These are phyloP conservation scores for Zhuliangozyma blackwelliae DNA, from an alignment of 1,139 yeast species.

Conservation along the genomic window DNA sequence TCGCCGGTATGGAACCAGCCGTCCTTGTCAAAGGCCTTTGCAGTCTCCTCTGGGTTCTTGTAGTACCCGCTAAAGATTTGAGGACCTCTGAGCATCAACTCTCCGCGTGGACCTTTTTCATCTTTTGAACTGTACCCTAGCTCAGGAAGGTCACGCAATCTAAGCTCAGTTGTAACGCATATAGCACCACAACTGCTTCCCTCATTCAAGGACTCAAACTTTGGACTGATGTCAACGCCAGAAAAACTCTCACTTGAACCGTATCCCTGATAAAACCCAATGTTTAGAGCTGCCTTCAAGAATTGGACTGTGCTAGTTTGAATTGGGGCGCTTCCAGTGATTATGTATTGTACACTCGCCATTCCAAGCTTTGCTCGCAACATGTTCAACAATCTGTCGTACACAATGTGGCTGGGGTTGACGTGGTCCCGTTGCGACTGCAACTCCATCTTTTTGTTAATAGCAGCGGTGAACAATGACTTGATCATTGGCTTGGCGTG, in stretches of 20 bases:
- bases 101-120: constrained; percentile 37
- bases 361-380: constrained; percentile 35
- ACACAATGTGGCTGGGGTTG: constrained; percentile 19
- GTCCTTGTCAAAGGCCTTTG: constrained; percentile 47
- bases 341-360: constrained; percentile 20
- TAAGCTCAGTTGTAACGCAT: constrained; percentile 29
- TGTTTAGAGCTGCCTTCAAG: constrained; percentile 33
- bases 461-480: constrained; percentile 22
- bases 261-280: constrained; percentile 40
- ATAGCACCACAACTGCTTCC: constrained; percentile 27
- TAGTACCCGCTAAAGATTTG: constrained; percentile 34
- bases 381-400: constrained; percentile 24
- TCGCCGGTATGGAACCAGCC: constrained; percentile 47
- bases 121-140: constrained; percentile 30
- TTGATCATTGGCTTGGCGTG: constrained; percentile 30
- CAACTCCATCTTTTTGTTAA: constrained; percentile 26
- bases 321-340: constrained; percentile 43
- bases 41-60: constrained; percentile 37
- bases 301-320: constrained; percentile 37
- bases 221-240: constrained; percentile 29
- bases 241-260: constrained; percentile 45
- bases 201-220: constrained; percentile 31
- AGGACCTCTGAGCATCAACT: constrained; percentile 34
- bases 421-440: constrained; percentile 16
- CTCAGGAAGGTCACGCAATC: constrained; percentile 34